phyloP scores from a whole-genome alignment of 1,284 basidiomycete genomes.

The Prillingera fragicola region DNA sequence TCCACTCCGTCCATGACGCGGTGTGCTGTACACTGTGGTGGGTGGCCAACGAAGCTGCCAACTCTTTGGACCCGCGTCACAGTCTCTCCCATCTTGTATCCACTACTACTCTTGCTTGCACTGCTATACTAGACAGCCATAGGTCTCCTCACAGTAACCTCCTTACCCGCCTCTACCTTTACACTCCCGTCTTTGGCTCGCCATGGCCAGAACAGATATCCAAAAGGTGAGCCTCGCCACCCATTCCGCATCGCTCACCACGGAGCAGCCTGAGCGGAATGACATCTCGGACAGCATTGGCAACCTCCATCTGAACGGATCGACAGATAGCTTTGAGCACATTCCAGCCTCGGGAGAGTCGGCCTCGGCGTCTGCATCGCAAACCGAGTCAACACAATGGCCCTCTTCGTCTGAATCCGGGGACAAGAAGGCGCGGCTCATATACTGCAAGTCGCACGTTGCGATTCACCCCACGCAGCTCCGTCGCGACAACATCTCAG shows the following conservation, averaged over 20 bases:
- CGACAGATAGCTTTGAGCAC: constrained; percentile 11
- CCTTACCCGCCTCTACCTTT: no score
- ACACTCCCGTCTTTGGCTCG: no score
- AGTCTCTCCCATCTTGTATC: no score
- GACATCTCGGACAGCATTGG: not conserved
- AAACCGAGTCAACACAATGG: not conserved
- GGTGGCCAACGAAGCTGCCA: no score
- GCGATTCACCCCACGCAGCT: constrained; percentile 92
- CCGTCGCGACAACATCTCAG: constrained; percentile 84
- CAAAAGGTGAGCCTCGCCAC: constrained; percentile 1
- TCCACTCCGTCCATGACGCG: no score
- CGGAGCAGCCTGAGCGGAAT: not conserved
- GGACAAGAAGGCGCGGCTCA: constrained; percentile 49
- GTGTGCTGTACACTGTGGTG: no score
- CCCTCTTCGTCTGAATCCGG: not conserved
- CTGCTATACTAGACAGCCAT: no score
- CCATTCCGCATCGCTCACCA: not conserved
- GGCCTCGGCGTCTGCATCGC: not conserved
- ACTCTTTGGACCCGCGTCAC: no score
- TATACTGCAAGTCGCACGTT: constrained; percentile 86
- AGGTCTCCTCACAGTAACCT: no score
- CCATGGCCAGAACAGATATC: constrained; percentile 7
- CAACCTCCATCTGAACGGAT: not conserved
- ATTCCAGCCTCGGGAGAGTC: not conserved
- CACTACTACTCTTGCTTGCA: no score